phyloP scores from a whole-genome alignment of 352 stramenopile species.

The Pilasporangium apinafurcum region DNA sequence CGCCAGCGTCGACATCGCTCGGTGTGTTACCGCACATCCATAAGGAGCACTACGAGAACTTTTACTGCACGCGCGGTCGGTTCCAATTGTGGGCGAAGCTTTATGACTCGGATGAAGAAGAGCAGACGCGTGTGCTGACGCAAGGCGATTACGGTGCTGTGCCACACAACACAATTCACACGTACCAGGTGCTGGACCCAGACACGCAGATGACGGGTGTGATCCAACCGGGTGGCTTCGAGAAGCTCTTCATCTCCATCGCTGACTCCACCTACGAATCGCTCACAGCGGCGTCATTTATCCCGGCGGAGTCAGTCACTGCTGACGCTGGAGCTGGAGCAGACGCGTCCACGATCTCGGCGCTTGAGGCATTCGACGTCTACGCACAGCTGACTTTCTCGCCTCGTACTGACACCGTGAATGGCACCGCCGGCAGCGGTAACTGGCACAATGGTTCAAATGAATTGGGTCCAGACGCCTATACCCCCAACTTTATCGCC shows the following conservation, averaged over 20 bases:
- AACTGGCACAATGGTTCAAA: conserved; percentile 54
- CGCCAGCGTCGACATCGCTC: conserved; percentile 33
- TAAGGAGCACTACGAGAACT: conserved; percentile 56
- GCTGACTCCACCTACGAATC: conserved; percentile 31
- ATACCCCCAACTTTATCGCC: conserved; percentile 44
- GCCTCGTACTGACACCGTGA: conserved; percentile 28
- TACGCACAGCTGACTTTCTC: conserved; percentile 35
- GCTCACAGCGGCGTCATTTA: conserved; percentile 34
- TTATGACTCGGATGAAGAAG: conserved; percentile 12
- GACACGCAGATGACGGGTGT: conserved; percentile 53
- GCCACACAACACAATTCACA: conserved; percentile 50
- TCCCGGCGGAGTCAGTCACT: conserved; percentile 19
- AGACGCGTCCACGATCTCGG: conserved; percentile 24
- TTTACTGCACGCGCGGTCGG: conserved; percentile 45
- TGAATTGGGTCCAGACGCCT: conserved; percentile 23
- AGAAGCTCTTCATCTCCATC: conserved; percentile 47
- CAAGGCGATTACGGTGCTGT: conserved; percentile 50
- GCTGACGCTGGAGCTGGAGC: conserved; percentile 21
- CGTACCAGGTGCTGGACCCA: conserved; percentile 45
- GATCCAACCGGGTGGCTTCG: conserved; percentile 45
- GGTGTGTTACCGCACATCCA: conserved; percentile 48
- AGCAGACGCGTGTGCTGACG: conserved; percentile 41
- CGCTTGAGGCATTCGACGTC: conserved; percentile 37
- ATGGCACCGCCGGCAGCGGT: conserved; percentile 29
- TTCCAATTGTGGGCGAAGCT: conserved; percentile 44